A percentile compares a stretch with the other conserved stretches of the same genome.
These are phyloP conservation scores for Pelargonium cotyledonis DNA, from an alignment of 441 rosid genomes.

Conservation along the genomic window DNA sequence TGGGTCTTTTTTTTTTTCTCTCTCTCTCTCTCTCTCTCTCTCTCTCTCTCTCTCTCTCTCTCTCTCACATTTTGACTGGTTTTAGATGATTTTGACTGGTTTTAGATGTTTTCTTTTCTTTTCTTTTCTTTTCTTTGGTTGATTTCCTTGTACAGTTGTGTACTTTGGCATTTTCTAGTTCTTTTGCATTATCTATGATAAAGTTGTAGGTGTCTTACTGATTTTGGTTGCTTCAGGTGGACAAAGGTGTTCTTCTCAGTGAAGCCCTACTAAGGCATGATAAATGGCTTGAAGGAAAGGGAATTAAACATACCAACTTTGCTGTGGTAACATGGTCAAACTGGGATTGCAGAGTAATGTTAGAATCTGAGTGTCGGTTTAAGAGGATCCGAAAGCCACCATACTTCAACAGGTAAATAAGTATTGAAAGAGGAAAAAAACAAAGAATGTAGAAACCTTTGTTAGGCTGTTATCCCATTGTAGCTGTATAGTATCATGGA, in stretches of 20 bases:
- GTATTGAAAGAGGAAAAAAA: background rate
- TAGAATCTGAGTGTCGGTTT: slow-evolving; percentile 69
- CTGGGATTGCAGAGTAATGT: slow-evolving; percentile 71
- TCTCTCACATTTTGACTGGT: background rate
- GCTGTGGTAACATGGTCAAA: slow-evolving; percentile 74
- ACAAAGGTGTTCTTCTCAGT: slow-evolving; percentile 49
- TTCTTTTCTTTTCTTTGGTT: too few relatives aligned
- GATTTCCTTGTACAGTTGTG: background rate
- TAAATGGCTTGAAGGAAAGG: slow-evolving; percentile 68
- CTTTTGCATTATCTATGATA: background rate
- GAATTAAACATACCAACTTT: slow-evolving; percentile 54
- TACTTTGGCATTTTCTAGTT: background rate
- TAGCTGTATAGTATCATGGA: background rate
- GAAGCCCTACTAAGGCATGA: slow-evolving; percentile 64
- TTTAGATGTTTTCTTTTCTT: background rate
- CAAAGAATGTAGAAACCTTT: background rate
- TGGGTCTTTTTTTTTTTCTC: too few relatives aligned
- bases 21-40: background rate
- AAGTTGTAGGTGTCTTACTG: slow-evolving; percentile 1
- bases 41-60: background rate
- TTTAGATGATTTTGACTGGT: background rate
- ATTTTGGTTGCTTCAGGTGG: slow-evolving; percentile 41
- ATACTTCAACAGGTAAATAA: slow-evolving; percentile 49
- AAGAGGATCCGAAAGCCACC: slow-evolving; percentile 66
- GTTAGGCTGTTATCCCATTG: background rate